These are phyloP conservation scores for Leishmania guyanensis DNA, from an alignment of 208 protist species.

Conservation along the genomic window DNA sequence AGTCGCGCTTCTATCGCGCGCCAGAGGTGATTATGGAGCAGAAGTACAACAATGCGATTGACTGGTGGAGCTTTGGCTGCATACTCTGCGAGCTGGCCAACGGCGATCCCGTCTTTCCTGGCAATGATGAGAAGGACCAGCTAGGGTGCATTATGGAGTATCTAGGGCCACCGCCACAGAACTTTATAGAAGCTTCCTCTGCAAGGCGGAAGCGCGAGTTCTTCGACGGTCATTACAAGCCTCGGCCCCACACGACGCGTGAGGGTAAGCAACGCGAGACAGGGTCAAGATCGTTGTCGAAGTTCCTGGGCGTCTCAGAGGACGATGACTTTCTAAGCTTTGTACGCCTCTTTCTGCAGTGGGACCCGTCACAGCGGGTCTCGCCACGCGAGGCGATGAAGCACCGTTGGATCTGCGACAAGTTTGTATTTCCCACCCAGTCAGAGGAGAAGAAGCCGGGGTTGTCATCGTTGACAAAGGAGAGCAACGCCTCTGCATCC, in stretches of 20 bases:
- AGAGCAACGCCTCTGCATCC: neutral
- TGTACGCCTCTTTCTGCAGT: conserved; percentile 66
- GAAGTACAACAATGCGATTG: conserved; percentile 79
- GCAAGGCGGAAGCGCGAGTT: conserved; percentile 44
- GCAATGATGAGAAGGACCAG: conserved; percentile 87
- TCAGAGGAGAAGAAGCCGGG: neutral
- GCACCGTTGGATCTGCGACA: conserved; percentile 69
- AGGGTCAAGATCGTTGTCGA: conserved; percentile 49
- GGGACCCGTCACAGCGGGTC: conserved; percentile 61
- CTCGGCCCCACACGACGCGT: conserved; percentile 44
- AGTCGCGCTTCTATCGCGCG: conserved; percentile 92
- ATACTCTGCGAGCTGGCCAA: conserved; percentile 93
- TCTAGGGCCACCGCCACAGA: conserved; percentile 74
- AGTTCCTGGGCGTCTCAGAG: conserved; percentile 56
- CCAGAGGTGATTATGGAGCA: conserved; percentile 88
- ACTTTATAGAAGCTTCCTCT: conserved; percentile 40
- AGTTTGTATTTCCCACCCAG: conserved; percentile 46
- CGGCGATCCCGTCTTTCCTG: conserved; percentile 91
- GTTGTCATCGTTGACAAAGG: neutral
- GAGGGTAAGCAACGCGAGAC: conserved; percentile 43
- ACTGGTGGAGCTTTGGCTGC: conserved; percentile 95
- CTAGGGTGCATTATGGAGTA: conserved; percentile 87
- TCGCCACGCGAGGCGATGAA: conserved; percentile 68
- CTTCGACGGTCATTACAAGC: conserved; percentile 48
- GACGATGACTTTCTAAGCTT: conserved; percentile 75